Evolutionary conservation across 768 basidiomycete genomes (phyloP).

Genomic region (Coprinellus micaceus): DNA sequence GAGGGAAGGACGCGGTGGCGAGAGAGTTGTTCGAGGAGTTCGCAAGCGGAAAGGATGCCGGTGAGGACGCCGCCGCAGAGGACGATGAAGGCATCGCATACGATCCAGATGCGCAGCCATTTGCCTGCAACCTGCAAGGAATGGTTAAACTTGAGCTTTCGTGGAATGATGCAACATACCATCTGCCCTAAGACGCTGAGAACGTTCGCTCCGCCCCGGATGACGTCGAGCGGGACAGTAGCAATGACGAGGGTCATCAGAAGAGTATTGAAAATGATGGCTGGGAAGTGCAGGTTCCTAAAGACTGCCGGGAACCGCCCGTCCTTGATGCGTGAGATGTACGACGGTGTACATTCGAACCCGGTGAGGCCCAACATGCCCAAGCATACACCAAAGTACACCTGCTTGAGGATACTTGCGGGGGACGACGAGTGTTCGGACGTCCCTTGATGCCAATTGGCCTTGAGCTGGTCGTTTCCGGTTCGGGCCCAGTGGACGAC

Average conservation of each 20-base stretch:
- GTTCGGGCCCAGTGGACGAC: constrained; percentile 46
- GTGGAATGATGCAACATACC: constrained; percentile 26
- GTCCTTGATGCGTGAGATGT: constrained; percentile 56
- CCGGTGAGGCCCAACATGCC: constrained; percentile 72
- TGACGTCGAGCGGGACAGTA: constrained; percentile 47
- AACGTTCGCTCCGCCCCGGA: constrained; percentile 54
- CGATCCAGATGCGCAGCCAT: constrained; percentile 62
- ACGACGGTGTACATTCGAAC: constrained; percentile 70
- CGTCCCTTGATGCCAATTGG: constrained; percentile 48
- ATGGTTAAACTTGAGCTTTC: background rate
- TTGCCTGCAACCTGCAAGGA: constrained; percentile 46
- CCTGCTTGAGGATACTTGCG: constrained; percentile 35
- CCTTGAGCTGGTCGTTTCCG: constrained; percentile 45
- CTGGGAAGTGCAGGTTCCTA: constrained; percentile 60
- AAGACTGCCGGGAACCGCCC: constrained; percentile 56
- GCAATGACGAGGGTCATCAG: constrained; percentile 62
- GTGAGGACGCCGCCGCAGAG: constrained; percentile 70
- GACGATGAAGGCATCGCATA: constrained; percentile 66
- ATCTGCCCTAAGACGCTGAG: constrained; percentile 59
- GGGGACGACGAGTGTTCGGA: constrained; percentile 29
- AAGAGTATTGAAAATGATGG: constrained; percentile 50
- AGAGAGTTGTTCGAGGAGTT: constrained; percentile 54
- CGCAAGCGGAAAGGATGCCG: constrained; percentile 57
- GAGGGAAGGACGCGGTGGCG: constrained; percentile 59
- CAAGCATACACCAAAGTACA: constrained; percentile 67